Evolutionary conservation across 345 rosid genomes (phyloP).

Genomic region (Syzygium jambos): DNA sequence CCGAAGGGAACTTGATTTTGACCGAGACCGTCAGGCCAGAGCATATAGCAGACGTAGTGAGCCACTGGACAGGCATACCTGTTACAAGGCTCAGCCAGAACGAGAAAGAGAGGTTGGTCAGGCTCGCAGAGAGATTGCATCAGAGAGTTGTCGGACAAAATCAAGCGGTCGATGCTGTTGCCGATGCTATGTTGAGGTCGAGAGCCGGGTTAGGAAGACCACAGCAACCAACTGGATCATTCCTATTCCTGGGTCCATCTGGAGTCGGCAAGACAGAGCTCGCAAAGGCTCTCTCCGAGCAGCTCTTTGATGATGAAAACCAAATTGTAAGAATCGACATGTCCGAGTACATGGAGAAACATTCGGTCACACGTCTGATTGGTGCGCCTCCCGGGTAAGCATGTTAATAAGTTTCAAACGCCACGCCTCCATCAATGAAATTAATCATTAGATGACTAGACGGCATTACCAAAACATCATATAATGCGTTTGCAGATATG

Average conservation of each 20-base stretch:
- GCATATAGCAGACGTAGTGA: slow-evolving; percentile 86
- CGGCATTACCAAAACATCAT: background rate
- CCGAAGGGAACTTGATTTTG: slow-evolving; percentile 58
- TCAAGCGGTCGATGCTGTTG: slow-evolving; percentile 56
- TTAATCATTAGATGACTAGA: background rate
- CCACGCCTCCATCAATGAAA: background rate
- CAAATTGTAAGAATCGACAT: slow-evolving; percentile 67
- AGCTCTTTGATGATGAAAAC: slow-evolving; percentile 77
- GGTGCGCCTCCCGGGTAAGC: slow-evolving; percentile 29
- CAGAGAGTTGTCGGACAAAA: slow-evolving; percentile 72
- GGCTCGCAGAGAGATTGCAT: slow-evolving; percentile 11
- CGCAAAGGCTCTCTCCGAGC: slow-evolving; percentile 89
- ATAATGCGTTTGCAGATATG: slow-evolving; percentile 30
- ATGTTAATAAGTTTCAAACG: background rate
- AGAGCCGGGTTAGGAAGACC: slow-evolving; percentile 80
- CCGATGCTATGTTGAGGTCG: slow-evolving; percentile 71
- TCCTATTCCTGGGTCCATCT: slow-evolving; percentile 87
- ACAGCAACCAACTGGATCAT: slow-evolving; percentile 86
- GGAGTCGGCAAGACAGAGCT: slow-evolving; percentile 96
- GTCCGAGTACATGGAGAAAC: slow-evolving; percentile 92
- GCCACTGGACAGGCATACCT: slow-evolving; percentile 92
- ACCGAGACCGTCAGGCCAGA: slow-evolving; percentile 85
- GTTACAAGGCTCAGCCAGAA: slow-evolving; percentile 83
- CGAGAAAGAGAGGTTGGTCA: slow-evolving; percentile 70
- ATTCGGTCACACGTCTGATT: slow-evolving; percentile 67